Percentiles rank a stretch among this genome's conserved stretches.
phyloP scores from a whole-genome alignment of 2,329 filamentous ascomycete genomes.

The Sarocladium strictum region DNA sequence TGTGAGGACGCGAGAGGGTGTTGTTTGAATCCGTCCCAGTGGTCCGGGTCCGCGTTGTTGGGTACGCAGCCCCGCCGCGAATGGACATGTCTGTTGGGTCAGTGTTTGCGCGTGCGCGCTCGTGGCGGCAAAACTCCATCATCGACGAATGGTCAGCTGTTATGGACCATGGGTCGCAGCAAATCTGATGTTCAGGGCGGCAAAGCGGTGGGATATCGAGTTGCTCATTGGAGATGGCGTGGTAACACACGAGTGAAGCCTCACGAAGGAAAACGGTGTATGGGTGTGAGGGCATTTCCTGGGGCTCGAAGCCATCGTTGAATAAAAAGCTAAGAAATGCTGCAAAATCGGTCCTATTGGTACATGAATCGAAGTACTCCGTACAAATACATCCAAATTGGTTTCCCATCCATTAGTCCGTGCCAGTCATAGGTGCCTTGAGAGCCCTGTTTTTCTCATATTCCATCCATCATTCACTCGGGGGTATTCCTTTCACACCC shows the following conservation, averaged over 20 bases:
- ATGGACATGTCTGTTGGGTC: conserved; percentile 4
- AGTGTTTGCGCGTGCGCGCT: background rate
- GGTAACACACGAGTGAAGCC: no score
- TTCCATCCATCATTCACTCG: background rate
- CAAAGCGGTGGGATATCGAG: background rate
- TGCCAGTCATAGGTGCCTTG: conserved; percentile 3
- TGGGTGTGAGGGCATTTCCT: background rate
- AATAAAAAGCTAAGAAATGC: background rate
- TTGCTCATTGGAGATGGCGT: no score
- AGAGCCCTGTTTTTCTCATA: background rate
- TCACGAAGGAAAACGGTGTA: no score
- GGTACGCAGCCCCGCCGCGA: background rate
- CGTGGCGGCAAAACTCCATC: background rate
- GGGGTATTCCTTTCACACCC: background rate
- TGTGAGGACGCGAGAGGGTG: background rate
- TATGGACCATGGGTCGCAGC: background rate
- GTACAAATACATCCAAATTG: conserved; percentile 3
- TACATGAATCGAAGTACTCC: background rate
- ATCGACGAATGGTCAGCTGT: background rate
- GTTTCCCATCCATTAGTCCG: conserved; percentile 5
- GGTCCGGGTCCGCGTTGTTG: background rate
- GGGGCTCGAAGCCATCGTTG: background rate
- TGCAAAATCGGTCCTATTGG: background rate
- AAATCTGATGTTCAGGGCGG: background rate
- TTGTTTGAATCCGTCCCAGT: background rate